phyloP scores from a whole-genome alignment of 2,329 filamentous ascomycete species.

The Xylogone sp. region DNA sequence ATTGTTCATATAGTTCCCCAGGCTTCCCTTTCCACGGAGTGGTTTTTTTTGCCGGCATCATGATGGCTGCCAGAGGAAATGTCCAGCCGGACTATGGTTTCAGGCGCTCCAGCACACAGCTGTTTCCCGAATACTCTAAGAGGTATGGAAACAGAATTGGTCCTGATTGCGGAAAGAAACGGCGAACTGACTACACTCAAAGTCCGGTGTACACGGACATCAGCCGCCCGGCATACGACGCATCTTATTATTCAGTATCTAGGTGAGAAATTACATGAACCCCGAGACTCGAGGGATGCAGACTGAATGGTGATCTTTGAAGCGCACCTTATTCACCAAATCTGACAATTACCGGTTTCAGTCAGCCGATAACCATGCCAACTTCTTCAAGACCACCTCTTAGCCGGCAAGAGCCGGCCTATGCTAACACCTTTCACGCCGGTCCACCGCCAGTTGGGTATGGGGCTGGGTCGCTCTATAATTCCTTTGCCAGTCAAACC shows the following conservation, averaged over 20 bases:
- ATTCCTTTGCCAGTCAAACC: slow-evolving; percentile 21
- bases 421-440: slow-evolving; percentile 22
- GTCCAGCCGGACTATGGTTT: slow-evolving; percentile 28
- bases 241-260: slow-evolving; percentile 22
- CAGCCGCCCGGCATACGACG: slow-evolving; percentile 19
- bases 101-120: slow-evolving; percentile 19
- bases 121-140: slow-evolving; percentile 21
- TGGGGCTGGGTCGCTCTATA: slow-evolving; percentile 25
- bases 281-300: slow-evolving; percentile 11
- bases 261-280: slow-evolving; percentile 24
- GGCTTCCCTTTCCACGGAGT: slow-evolving; percentile 13
- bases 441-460: slow-evolving; percentile 23
- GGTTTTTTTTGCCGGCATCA: slow-evolving; percentile 10
- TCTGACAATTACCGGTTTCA: slow-evolving; percentile 22
- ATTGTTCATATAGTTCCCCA: slow-evolving; percentile 19
- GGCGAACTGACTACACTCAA: slow-evolving; percentile 20
- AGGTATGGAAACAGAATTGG: slow-evolving; percentile 23
- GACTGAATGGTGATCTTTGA: slow-evolving; percentile 23
- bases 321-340: slow-evolving; percentile 23
- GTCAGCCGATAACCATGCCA: slow-evolving; percentile 15
- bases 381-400: slow-evolving; percentile 15
- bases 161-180: slow-evolving; percentile 3
- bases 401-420: slow-evolving; percentile 23
- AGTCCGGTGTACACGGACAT: slow-evolving; percentile 23
- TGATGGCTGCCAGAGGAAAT: slow-evolving; percentile 30